These are phyloP conservation scores for Globisporangium paroecandrum DNA, from an alignment of 352 stramenopile genomes.

Conservation along the genomic window DNA sequence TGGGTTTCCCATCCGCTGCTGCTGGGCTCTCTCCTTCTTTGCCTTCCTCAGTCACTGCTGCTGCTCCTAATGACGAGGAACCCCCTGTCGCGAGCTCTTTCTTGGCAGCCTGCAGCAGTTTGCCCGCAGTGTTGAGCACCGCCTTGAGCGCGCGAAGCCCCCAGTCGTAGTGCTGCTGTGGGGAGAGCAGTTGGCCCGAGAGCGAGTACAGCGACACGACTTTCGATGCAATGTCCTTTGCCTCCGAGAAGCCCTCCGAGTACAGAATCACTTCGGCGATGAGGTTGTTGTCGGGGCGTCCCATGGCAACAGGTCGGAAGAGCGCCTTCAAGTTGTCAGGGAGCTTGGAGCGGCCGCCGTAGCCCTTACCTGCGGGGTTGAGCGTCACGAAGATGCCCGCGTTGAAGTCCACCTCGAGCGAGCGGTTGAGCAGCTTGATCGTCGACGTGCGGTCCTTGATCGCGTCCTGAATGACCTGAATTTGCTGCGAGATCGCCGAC, in stretches of 20 bases:
- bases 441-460: constrained; percentile 81
- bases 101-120: constrained; percentile 85
- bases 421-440: constrained; percentile 81
- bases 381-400: constrained; percentile 96
- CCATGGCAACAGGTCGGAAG: constrained; percentile 94
- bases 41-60: constrained; percentile 14
- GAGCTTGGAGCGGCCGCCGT: constrained; percentile 90
- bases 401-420: constrained; percentile 91
- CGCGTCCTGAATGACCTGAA: constrained; percentile 93
- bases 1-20: neutral
- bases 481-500: constrained; percentile 93
- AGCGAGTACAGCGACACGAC: constrained; percentile 91
- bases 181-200: constrained; percentile 78
- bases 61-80: neutral
- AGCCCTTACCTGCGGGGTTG: constrained; percentile 93
- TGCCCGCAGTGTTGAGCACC: constrained; percentile 92
- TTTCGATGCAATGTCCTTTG: constrained; percentile 89
- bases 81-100: constrained; percentile 40
- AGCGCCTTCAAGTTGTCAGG: constrained; percentile 94
- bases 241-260: constrained; percentile 88
- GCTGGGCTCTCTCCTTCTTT: constrained; percentile 8
- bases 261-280: constrained; percentile 94
- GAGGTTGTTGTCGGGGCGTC: constrained; percentile 89
- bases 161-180: constrained; percentile 94
- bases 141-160: constrained; percentile 92